Evolutionary conservation across 2,329 filamentous ascomycete species (phyloP), one percentile per base, ranked within the genome.

Genomic region (Verticillium albo-atrum): DNA sequence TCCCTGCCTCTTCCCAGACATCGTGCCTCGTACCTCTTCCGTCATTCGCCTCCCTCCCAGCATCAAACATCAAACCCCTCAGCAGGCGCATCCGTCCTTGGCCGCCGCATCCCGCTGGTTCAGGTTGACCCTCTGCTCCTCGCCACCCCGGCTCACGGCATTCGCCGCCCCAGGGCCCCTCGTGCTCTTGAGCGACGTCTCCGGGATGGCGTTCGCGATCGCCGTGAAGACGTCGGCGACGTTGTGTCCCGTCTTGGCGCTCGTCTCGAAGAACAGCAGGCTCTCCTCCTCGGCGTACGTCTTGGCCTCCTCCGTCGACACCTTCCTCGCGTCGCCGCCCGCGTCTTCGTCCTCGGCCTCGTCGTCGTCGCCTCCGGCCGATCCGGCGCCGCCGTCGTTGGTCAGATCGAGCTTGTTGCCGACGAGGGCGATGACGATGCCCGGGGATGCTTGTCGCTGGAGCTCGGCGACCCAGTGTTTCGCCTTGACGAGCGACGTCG

Each of bases 391-490:
- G 63, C 72, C 76, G 64, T 88, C 87, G 68, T 82, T 87, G 56
- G 90, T 91, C 69, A 99, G 81, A 82, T 99, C 94, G 63, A 95
- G 83, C 82, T 97, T 97, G 85, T 99, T 99, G 70, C 94, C 94
- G 37, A 98, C 95, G 52, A 99, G 85, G 58, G 94, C 92, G 70
- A 99, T 98, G 60, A 98, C 94, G 68, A 99, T 98, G 27, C 94
- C 94, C 2, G 94, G 94, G 12, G 90, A 95, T 1, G 95, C 95
- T 78, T 99, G 95, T 71, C 94, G 88, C 79, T 98, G 94, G 60
- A 99, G 85, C 78, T 99, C 94, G 59, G 94, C 94, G 59, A 99
- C 93, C 94, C 94, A 99, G 82, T 98, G 94, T 79, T 96, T 96
- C 57, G 95, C 95, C 80, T 99, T 98, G 76, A 92, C 87, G 67